phyloP scores from a whole-genome alignment of 1,284 basidiomycete species.

The Ceratobasidium sp. region DNA sequence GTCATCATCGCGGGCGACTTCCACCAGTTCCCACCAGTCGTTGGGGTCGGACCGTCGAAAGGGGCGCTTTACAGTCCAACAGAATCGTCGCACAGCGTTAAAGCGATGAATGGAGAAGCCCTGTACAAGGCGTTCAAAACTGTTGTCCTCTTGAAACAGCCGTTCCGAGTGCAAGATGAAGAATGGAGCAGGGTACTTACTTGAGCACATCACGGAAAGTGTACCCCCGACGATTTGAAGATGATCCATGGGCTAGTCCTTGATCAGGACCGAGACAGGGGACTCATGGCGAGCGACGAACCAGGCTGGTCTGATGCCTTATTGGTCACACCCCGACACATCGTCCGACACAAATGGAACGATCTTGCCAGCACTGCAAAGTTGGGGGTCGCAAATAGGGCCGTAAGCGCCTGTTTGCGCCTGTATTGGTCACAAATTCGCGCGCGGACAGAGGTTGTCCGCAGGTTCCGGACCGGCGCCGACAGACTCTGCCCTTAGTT shows the following conservation, averaged over 20 bases:
- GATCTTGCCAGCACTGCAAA: too few relatives aligned
- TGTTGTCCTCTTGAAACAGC: conserved; percentile 58
- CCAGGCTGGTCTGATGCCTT: conserved; percentile 53
- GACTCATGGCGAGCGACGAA: not conserved
- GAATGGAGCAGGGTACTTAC: conserved; percentile 57
- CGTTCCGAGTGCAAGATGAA: conserved; percentile 56
- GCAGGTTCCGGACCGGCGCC: not conserved
- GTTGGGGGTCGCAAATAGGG: too few relatives aligned
- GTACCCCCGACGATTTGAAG: conserved; percentile 53
- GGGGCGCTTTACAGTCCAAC: not conserved
- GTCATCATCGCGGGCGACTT: conserved; percentile 50
- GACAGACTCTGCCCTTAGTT: not conserved
- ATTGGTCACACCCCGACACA: conserved; percentile 58
- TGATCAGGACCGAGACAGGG: not conserved
- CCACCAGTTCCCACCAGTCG: conserved; percentile 48
- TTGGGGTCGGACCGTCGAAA: not conserved
- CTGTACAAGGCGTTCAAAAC: conserved; percentile 50
- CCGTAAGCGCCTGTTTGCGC: too few relatives aligned
- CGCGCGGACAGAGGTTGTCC: conserved; percentile 6
- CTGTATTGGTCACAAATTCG: too few relatives aligned
- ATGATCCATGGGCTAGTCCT: conserved; percentile 55
- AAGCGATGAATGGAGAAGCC: not conserved
- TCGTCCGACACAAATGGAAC: conserved; percentile 57
- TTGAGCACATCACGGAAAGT: conserved; percentile 53
- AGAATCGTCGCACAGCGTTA: not conserved